Evolutionary conservation across 2,329 filamentous ascomycete genomes (phyloP).

Genomic region (Sporothrix humicola): DNA sequence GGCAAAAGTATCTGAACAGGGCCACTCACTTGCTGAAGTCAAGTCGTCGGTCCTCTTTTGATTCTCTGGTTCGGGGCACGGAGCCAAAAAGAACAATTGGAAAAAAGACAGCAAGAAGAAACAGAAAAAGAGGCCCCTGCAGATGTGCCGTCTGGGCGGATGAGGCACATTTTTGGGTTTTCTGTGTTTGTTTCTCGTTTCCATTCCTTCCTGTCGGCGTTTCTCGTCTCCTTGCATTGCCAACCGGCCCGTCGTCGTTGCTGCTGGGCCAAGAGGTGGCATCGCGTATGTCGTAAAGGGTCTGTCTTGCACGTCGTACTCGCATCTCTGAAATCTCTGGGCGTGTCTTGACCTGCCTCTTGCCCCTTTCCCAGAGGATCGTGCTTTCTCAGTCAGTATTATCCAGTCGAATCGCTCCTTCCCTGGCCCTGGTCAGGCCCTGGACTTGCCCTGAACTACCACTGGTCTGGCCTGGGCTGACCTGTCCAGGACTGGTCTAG

Average conservation of each 20-base stretch:
- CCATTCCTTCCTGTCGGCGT: neutral
- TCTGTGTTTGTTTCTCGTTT: neutral
- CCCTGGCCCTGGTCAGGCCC: neutral
- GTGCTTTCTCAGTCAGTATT: neutral
- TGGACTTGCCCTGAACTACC: neutral
- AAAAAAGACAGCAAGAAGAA: neutral
- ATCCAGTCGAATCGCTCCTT: neutral
- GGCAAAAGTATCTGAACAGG: neutral
- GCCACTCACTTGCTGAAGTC: neutral
- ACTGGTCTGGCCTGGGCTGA: neutral
- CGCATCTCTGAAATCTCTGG: neutral
- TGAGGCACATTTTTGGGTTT: neutral
- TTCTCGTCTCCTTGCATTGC: neutral
- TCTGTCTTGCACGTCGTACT: neutral
- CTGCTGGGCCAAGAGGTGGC: constrained; percentile 23
- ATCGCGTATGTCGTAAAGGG: constrained; percentile 1
- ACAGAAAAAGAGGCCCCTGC: neutral
- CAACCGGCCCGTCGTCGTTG: constrained; percentile 9
- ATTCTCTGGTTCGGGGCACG: constrained; percentile 11
- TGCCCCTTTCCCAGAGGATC: neutral
- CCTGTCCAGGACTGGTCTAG: constrained; percentile 18
- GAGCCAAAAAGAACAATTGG: neutral
- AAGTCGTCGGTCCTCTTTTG: neutral
- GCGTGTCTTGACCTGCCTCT: neutral
- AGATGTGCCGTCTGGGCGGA: neutral